These are phyloP conservation scores for Blastocystis sp. DNA, from an alignment of 352 stramenopile genomes.

Conservation along the genomic window DNA sequence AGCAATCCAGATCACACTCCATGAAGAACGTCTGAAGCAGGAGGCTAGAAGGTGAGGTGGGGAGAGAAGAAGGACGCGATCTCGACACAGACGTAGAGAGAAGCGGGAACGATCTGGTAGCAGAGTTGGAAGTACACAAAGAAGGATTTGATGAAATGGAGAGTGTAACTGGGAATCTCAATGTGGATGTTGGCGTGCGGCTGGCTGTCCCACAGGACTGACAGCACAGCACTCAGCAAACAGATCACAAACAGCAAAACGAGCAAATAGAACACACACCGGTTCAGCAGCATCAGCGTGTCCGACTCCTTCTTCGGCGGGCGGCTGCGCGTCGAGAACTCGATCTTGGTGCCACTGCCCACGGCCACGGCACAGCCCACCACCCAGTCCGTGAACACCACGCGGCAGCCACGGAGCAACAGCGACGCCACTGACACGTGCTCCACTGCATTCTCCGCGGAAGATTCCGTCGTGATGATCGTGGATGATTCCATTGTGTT, in stretches of 20 bases:
- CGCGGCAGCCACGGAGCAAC: constrained; percentile 40
- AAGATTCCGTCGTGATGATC: neutral
- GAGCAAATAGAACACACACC: constrained; percentile 23
- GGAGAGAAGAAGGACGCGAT: constrained; percentile 8
- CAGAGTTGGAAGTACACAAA: constrained; percentile 64
- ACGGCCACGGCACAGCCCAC: constrained; percentile 47
- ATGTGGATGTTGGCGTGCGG: constrained; percentile 18
- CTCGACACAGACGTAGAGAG: constrained; percentile 60
- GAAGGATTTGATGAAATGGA: constrained; percentile 56
- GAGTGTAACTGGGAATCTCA: neutral
- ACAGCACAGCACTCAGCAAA: constrained; percentile 39
- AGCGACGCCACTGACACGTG: constrained; percentile 8
- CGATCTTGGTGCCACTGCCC: constrained; percentile 59
- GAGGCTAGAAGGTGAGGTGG: constrained; percentile 2
- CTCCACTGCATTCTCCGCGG: neutral
- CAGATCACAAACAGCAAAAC: constrained; percentile 56
- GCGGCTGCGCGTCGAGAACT: constrained; percentile 23
- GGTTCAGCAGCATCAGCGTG: constrained; percentile 34
- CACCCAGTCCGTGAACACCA: constrained; percentile 64
- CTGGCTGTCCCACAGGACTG: neutral
- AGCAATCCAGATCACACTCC: constrained; percentile 60
- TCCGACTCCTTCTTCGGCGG: constrained; percentile 57
- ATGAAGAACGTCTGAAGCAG: constrained; percentile 61
- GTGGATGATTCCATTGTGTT: neutral
- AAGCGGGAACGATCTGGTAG: constrained; percentile 64